Conservation (phyloP, 352 stramenopile genomes). For the Phytopythium oedochilum region DNA sequence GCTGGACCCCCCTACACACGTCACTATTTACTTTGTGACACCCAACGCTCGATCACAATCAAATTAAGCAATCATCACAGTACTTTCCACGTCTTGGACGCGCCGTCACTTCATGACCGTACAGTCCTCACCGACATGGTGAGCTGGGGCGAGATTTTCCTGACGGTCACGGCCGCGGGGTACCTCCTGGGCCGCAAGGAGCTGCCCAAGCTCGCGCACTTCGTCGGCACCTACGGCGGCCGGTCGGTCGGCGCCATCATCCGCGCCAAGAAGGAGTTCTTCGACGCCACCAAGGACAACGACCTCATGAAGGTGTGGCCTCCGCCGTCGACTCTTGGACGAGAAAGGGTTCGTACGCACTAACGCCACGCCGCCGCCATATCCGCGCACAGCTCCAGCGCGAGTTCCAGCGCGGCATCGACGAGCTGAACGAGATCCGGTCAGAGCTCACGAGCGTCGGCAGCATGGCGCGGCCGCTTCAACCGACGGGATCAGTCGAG, state of each 20-base stretch:
- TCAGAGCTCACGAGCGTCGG: conserved; percentile 68
- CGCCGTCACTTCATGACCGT: no score
- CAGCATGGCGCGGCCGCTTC: conserved; percentile 49
- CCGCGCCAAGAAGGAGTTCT: conserved; percentile 81
- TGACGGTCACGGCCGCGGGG: conserved; percentile 58
- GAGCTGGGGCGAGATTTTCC: conserved; percentile 56
- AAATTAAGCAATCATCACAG: no score
- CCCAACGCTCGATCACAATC: no score
- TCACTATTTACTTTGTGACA: no score
- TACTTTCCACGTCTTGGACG: no score
- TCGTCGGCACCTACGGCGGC: conserved; percentile 53
- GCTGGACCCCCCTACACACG: no score
- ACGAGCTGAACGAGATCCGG: conserved; percentile 79
- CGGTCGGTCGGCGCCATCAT: conserved; percentile 64
- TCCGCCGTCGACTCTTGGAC: no score
- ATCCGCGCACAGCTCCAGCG: conserved; percentile 43
- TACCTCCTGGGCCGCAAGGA: conserved; percentile 70
- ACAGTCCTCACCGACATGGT: no score
- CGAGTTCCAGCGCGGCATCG: conserved; percentile 72
- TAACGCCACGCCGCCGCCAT: no score
- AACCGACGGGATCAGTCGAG: conserved; percentile 22
- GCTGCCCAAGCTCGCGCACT: conserved; percentile 61
- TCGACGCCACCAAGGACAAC: conserved; percentile 75
- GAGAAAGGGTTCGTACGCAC: no score
- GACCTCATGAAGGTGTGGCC: conserved; percentile 65